Percentiles rank a stretch among this genome's conserved stretches.
Conservation (phyloP, 2,329 filamentous ascomycete genomes). For the Paraphaeosphaeria minitans region DNA sequence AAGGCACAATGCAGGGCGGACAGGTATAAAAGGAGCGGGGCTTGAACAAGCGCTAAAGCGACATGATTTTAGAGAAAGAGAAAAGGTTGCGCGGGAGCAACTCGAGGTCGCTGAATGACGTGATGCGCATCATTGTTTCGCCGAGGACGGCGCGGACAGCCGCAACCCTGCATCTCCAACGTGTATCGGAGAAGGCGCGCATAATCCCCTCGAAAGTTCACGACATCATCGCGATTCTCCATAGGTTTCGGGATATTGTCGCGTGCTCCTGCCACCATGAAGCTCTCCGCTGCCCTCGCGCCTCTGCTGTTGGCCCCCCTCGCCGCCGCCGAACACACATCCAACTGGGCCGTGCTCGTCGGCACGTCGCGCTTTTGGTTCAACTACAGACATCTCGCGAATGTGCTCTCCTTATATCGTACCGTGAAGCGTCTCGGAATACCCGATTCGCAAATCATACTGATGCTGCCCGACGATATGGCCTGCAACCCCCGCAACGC, state of each 20-base stretch:
- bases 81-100: background rate
- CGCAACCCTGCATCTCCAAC: slow-evolving; percentile 21
- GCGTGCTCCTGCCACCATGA: slow-evolving; percentile 22
- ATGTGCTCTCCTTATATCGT: slow-evolving; percentile 95
- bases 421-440: slow-evolving; percentile 98
- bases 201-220: background rate
- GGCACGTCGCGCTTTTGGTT: slow-evolving; percentile 99
- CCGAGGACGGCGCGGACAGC: slow-evolving; percentile 22
- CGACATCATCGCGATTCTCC: background rate
- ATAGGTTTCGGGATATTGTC: background rate
- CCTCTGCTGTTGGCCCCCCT: slow-evolving; percentile 44
- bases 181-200: slow-evolving; percentile 22
- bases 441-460: slow-evolving; percentile 97
- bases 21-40: background rate
- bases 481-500: slow-evolving; percentile 98
- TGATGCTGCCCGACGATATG: slow-evolving; percentile 99
- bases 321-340: slow-evolving; percentile 78
- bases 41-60: background rate
- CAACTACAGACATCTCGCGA: slow-evolving; percentile 98
- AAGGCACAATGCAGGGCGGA: background rate
- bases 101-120: slow-evolving; percentile 23
- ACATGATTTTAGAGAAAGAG: background rate
- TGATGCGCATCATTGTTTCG: slow-evolving; percentile 19
- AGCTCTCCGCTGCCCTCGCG: slow-evolving; percentile 31
- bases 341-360: slow-evolving; percentile 99